Base-by-base conservation (phyloP, 352 stramenopile species). In the Globisporangium orthogonon region DNA sequence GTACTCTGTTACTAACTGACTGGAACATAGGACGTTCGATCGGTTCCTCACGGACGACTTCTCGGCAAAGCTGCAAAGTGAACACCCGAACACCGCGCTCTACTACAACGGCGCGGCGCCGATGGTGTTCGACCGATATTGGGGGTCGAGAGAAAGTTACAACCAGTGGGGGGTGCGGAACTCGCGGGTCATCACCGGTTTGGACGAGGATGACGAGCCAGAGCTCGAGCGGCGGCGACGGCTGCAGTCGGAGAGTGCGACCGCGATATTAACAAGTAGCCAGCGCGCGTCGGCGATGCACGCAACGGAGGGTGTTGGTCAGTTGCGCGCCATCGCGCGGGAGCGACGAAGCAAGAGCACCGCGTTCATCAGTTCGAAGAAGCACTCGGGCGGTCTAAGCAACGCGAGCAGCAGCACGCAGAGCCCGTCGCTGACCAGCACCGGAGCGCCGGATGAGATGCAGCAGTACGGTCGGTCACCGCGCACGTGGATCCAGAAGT, bases 301-400 rank as follows among this genome's bases (percentile, higher is more conserved):
- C 29, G 72, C 72, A 37, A 56, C 56, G 31, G 58, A 55, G 17
- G 45, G 14, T 58, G 30, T 46, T 45, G 9, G 31, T 31, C 41
- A 28, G 37, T n/a, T 13, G 50, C 29, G 15, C 14, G 33, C 33
- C 31, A 28, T 55, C 11, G 50, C 61, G 15, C 76, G 76, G 10
- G 70, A 82, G 29, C 66, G 78, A 30, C 61, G 84, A 47, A 91
- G 74, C 62, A 91, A 91, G 61, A 94, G 81, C 50, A 89, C 82
- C 2, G 78, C 70, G 31, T 73, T 79, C 23, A 73, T 84, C 23
- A 66, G 74, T 30, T 47, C 70, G 11, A 73, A 56, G 41, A 84
- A 78, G 33, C 63, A 60, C 35, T n/a, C 18, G 43, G 43, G 51
- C 41, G 56, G 15, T 28, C 33, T 29, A 29, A 59, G 54, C 56